Percentiles rank a stretch among this genome's conserved stretches.
These are phyloP conservation scores for Ophiostoma ulmi DNA, from an alignment of 2,329 filamentous ascomycete species.

Conservation along the genomic window DNA sequence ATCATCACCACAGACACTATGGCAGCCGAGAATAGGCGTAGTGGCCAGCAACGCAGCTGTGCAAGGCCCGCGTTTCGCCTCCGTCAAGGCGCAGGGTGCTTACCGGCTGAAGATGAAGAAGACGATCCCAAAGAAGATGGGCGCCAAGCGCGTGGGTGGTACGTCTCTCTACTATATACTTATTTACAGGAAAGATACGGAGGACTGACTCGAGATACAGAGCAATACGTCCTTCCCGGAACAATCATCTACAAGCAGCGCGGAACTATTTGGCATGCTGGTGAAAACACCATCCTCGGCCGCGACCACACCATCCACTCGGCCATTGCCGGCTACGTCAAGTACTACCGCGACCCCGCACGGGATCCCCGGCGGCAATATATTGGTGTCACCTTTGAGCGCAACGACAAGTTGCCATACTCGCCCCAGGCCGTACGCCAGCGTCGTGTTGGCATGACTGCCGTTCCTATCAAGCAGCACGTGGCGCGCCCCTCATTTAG, in stretches of 20 bases:
- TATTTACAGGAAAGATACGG: background rate
- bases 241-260: constrained; percentile 98
- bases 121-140: constrained; percentile 72
- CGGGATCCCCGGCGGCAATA: constrained; percentile 83
- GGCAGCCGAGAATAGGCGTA: constrained; percentile 33
- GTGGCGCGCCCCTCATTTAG: constrained; percentile 35
- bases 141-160: constrained; percentile 90
- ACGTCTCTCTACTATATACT: constrained; percentile 33
- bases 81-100: constrained; percentile 60
- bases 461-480: constrained; percentile 38
- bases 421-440: constrained; percentile 67
- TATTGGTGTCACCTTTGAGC: constrained; percentile 88
- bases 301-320: constrained; percentile 95
- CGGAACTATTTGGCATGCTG: constrained; percentile 88
- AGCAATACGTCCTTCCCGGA: constrained; percentile 88
- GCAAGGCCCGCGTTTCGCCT: constrained; percentile 50
- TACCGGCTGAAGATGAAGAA: constrained; percentile 60
- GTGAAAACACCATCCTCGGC: constrained; percentile 92
- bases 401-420: constrained; percentile 72
- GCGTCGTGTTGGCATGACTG: constrained; percentile 70
- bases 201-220: constrained; percentile 38
- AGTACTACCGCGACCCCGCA: constrained; percentile 87
- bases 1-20: constrained; percentile 15
- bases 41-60: constrained; percentile 33
- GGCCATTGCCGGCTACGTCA: constrained; percentile 79